Base-by-base conservation (phyloP, 305 asterid species). In the Fraxinus sp. region DNA sequence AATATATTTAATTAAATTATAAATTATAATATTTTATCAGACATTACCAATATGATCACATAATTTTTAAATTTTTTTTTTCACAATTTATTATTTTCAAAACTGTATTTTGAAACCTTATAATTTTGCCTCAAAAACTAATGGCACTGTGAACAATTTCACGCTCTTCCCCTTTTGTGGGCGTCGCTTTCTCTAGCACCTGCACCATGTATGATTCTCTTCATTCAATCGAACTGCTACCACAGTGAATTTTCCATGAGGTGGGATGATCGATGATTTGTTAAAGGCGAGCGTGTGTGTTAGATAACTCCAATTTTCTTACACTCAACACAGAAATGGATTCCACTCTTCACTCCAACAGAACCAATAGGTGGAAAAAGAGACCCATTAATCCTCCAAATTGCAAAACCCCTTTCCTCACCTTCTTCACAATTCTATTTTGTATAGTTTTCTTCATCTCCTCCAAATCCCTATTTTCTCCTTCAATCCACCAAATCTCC, bases 371-470 rank as follows among this genome's bases (percentile, higher is more conserved):
- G 85, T 85, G 83, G 89, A 88, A 37, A 77, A 85, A 70, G 86
- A 85, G 80, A 28, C 78, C 91, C 16, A 11, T 83, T 22, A 52
- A 37, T 62, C 80, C 68, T 77, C 79, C 6, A 1, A 84, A 28
- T 28, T 83, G 79, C 87, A 87, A 83, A 81, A 76, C 78, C 5
- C 86, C 89, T 82, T 35, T 88, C 41, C 37, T 87, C 70, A 24
- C 78, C 0, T 75, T 81, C 43, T 13, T 85, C 41, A 5, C 84
- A 8, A 68, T 84, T 70, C 22, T 87, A 75, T 72, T 81, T 59
- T 30, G 81, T 70, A 36, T 85, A 30, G 83, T 90, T 80, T 84
- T 93, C 86, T 91, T 88, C 89, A 9, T 88, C 85, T 80, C 85
- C 82, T 86, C 88, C 84, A 90, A 86, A 80, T 57, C 84, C 86